A percentile compares a stretch with the other conserved stretches of the same genome.
phyloP scores from a whole-genome alignment of 768 basidiomycete species.

The Tephrocybe sp. region DNA sequence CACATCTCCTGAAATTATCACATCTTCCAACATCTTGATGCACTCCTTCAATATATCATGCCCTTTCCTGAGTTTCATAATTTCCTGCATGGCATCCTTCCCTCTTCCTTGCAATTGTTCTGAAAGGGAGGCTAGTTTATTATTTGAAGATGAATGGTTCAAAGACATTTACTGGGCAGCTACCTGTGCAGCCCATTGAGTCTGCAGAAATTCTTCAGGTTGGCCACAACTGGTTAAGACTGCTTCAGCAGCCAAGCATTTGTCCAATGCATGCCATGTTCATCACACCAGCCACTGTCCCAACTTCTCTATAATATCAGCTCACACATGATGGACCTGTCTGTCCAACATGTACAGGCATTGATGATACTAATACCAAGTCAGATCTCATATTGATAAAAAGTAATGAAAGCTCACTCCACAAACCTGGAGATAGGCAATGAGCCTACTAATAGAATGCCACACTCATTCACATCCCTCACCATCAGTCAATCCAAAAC shows the following conservation, averaged over 20 bases:
- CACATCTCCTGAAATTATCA: not conserved
- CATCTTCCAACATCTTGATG: no score
- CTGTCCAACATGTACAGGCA: not conserved
- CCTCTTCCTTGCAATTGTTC: conserved; percentile 10
- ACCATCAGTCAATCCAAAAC: no score
- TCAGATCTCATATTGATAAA: no score
- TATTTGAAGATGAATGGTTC: not conserved
- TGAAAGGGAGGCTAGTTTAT: not conserved
- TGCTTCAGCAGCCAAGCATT: not conserved
- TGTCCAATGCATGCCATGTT: not conserved
- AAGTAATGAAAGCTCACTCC: no score
- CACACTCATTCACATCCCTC: no score
- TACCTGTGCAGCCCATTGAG: conserved; percentile 20
- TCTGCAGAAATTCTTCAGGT: not conserved
- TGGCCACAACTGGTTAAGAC: conserved; percentile 1
- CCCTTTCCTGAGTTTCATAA: conserved; percentile 5
- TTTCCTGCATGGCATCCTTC: conserved; percentile 1
- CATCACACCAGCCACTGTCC: not conserved
- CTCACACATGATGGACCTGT: not conserved
- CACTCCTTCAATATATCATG: not conserved
- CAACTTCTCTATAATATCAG: not conserved
- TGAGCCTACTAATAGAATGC: no score
- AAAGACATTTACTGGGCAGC: conserved; percentile 15
- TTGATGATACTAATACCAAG: conserved; percentile 6
- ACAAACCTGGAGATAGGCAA: no score